Evolutionary conservation across 106 monocot species (phyloP).

Genomic region (Acorus gramineus): DNA sequence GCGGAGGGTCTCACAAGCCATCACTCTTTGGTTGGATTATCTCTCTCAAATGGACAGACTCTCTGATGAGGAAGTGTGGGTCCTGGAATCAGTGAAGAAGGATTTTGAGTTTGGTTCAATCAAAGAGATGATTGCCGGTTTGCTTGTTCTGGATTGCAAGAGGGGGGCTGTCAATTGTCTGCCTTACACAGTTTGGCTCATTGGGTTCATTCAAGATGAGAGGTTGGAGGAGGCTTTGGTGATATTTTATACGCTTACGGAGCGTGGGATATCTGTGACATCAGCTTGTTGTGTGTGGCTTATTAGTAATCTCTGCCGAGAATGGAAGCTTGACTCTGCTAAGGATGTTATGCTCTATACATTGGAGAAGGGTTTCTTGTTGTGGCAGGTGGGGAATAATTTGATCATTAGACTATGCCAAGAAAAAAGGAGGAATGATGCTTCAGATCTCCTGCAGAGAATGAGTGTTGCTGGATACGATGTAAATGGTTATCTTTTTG

Average conservation of each 20-base stretch:
- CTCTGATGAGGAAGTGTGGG: constrained; percentile 21
- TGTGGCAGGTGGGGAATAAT: constrained; percentile 42
- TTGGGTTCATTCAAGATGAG: constrained; percentile 48
- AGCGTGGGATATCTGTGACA: constrained; percentile 35
- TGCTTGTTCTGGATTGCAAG: constrained; percentile 39
- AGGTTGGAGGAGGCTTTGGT: constrained; percentile 40
- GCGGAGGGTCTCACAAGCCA: constrained; percentile 37
- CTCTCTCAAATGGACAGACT: constrained; percentile 12
- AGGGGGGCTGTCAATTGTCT: constrained; percentile 11
- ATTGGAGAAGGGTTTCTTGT: constrained; percentile 39
- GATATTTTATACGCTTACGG: constrained; percentile 42
- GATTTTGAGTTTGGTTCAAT: constrained; percentile 36
- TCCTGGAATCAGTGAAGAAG: constrained; percentile 19
- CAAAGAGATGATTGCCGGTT: constrained; percentile 33
- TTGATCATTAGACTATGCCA: constrained; percentile 53
- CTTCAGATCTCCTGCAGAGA: constrained; percentile 29
- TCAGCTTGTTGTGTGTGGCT: constrained; percentile 46
- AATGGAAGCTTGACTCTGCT: constrained; percentile 33
- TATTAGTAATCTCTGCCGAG: constrained; percentile 41
- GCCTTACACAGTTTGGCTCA: constrained; percentile 77
- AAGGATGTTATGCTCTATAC: constrained; percentile 60
- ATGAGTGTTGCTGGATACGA: constrained; percentile 64
- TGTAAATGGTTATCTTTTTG: constrained; percentile 47
- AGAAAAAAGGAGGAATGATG: constrained; percentile 31
- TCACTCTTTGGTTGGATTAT: constrained; percentile 58